Conservation (phyloP, 371 early-diverging fungal species). For the Fennellomyces sp. region DNA sequence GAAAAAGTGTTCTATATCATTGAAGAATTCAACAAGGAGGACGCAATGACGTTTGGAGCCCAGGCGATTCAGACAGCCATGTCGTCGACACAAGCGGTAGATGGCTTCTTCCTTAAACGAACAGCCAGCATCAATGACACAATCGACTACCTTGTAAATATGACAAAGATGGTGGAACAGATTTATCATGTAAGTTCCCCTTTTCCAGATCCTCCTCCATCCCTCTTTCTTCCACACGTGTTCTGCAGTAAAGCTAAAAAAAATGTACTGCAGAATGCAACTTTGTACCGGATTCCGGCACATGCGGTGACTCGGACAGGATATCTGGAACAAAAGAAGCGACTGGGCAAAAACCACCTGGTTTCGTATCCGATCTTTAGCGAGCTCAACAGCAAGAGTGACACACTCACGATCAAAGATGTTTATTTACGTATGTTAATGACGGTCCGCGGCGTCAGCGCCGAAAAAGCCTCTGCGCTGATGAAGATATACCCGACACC, state of each 20-base stretch:
- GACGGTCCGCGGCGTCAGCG: slow-evolving; percentile 80
- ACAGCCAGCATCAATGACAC: slow-evolving; percentile 76
- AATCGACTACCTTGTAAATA: slow-evolving; percentile 67
- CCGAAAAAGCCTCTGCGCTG: slow-evolving; percentile 80
- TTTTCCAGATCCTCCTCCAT: neutral
- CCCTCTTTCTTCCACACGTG: neutral
- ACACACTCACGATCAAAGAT: slow-evolving; percentile 66
- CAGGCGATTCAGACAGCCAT: slow-evolving; percentile 71
- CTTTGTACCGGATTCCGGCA: slow-evolving; percentile 63
- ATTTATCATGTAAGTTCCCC: slow-evolving; percentile 38
- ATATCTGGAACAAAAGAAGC: slow-evolving; percentile 53
- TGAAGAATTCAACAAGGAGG: slow-evolving; percentile 71
- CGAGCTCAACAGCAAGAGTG: slow-evolving; percentile 72
- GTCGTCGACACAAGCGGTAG: slow-evolving; percentile 67
- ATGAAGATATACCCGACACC: slow-evolving; percentile 75
- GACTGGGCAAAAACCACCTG: slow-evolving; percentile 34
- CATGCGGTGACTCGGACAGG: slow-evolving; percentile 50
- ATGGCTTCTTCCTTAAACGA: slow-evolving; percentile 79
- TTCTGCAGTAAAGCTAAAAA: neutral
- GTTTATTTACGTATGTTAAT: slow-evolving; percentile 81
- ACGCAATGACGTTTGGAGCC: slow-evolving; percentile 50
- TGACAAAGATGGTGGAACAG: slow-evolving; percentile 56
- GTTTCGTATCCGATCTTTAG: slow-evolving; percentile 65
- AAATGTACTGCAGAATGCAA: slow-evolving; percentile 14
- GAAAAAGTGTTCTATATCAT: slow-evolving; percentile 82